These are phyloP conservation scores for Delonix regia DNA, from an alignment of 306 rosid genomes.

Conservation along the genomic window DNA sequence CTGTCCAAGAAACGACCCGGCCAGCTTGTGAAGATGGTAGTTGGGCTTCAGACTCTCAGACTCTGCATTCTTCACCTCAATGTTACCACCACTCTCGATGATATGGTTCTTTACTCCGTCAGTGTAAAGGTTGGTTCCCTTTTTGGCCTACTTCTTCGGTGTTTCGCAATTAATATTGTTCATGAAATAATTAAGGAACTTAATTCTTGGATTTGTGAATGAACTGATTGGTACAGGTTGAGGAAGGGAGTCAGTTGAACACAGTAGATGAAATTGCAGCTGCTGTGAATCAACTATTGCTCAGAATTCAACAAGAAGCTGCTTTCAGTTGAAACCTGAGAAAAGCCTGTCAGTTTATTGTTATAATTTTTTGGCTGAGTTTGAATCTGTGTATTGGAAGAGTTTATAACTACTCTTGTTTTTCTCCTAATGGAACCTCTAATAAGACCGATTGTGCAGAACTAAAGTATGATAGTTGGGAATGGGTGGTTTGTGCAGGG, in stretches of 20 bases:
- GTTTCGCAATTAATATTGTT: too few species aligned
- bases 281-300: constrained; percentile 75
- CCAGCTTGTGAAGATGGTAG: constrained; percentile 66
- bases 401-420: neutral
- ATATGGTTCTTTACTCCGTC: constrained; percentile 78
- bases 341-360: neutral
- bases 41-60: constrained; percentile 63
- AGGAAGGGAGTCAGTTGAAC: constrained; percentile 72
- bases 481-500: neutral
- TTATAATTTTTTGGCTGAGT: neutral
- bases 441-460: constrained; percentile 34
- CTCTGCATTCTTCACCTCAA: constrained; percentile 84
- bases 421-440: neutral
- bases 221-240: constrained; percentile 58
- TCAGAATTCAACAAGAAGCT: constrained; percentile 54
- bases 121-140: constrained; percentile 67
- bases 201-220: neutral
- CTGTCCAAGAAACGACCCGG: constrained; percentile 57
- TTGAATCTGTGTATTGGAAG: constrained; percentile 5
- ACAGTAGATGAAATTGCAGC: constrained; percentile 92
- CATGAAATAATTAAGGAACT: too few species aligned
- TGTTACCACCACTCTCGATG: constrained; percentile 52
- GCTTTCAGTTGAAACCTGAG: constrained; percentile 47
- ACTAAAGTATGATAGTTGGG: neutral
- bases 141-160: neutral